Base-by-base conservation (phyloP, 2,329 filamentous ascomycete genomes). In the Alternaria brassicae region DNA sequence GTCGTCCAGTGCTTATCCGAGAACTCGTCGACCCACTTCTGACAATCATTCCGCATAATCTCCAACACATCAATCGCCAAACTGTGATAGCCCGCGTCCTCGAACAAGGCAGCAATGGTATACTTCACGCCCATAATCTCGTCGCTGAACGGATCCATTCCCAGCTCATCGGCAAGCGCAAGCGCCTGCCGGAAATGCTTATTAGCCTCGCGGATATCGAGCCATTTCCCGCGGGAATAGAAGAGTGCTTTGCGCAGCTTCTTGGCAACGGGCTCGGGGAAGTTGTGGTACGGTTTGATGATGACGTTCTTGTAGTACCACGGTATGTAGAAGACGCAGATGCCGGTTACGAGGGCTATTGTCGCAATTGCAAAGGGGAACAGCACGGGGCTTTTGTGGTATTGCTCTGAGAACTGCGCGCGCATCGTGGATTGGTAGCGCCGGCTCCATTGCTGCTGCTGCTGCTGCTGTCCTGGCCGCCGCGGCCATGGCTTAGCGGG, bases 101-200 rank as follows among this genome's bases (percentile, higher is more conserved):
- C 92, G 62, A 97, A 84, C 83, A 96, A 88, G 9, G 85, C 84
- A 1, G 92, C 88, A 8, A 96, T 83, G 74, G 93, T 88, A 50
- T 98, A 89, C 72, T 93, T 92, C 52, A 98, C 88, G 8, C 95
- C 95, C 67, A 97, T 84, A 32, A 97, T 89, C 75, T 97, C 93
- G 69, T 97, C 91, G 4, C 91, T 93, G 75, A 93, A 96, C 0
- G 91, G 92, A 73, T 98, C 92, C 81, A 99, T 86, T 0, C 88
- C 88, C 50, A 90, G 73, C 71, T 92, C 88, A 49, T 88, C 81
- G 57, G 92, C 92, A 51, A 90, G 84, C 62, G 88, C 83, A 57
- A 98, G 82, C 3, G 93, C 93, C 65, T 90, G 85, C 70, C 89
- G 89, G 77, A 97, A 98, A 77, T 92, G 92, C 67, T 92, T 90